A percentile compares a stretch with the other conserved stretches of the same genome.
These are phyloP conservation scores for Lactarius akahatsu DNA, from an alignment of 768 basidiomycete species.

Conservation along the genomic window DNA sequence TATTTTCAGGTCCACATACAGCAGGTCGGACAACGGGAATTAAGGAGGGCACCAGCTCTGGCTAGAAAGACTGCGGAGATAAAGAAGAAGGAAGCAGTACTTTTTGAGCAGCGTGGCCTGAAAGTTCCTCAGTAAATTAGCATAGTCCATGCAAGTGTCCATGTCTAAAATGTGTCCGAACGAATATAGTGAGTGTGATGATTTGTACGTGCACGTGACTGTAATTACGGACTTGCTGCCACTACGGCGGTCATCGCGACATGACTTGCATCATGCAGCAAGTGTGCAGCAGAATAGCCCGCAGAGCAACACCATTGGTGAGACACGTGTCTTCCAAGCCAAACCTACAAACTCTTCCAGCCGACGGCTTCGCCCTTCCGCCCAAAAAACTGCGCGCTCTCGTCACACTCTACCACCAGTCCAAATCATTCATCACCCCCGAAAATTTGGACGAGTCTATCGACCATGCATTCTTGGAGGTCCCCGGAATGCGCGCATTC, in stretches of 20 bases:
- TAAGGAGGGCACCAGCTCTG: slow-evolving; percentile 70
- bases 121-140: slow-evolving; percentile 54
- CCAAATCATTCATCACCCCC: slow-evolving; percentile 65
- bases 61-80: slow-evolving; percentile 52
- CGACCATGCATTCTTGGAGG: slow-evolving; percentile 54
- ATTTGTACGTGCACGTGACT: background rate
- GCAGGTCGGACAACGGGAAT: slow-evolving; percentile 88
- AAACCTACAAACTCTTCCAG: slow-evolving; percentile 14
- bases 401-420: slow-evolving; percentile 75
- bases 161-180: background rate
- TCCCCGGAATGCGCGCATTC: background rate
- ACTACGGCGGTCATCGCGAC: background rate
- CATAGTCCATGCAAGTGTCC: too few relatives aligned
- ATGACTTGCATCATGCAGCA: slow-evolving; percentile 10
- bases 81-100: slow-evolving; percentile 58
- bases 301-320: background rate
- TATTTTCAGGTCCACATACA: slow-evolving; percentile 83
- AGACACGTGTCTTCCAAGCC: slow-evolving; percentile 30
- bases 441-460: slow-evolving; percentile 66
- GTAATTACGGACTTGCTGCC: background rate
- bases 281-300: slow-evolving; percentile 4
- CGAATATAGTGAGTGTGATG: too few relatives aligned
- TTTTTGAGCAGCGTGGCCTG: slow-evolving; percentile 59
- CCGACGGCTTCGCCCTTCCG: slow-evolving; percentile 41
- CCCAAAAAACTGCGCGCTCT: slow-evolving; percentile 66